phyloP scores from a whole-genome alignment of 306 rosid species.

The Canavalia gladiata region DNA sequence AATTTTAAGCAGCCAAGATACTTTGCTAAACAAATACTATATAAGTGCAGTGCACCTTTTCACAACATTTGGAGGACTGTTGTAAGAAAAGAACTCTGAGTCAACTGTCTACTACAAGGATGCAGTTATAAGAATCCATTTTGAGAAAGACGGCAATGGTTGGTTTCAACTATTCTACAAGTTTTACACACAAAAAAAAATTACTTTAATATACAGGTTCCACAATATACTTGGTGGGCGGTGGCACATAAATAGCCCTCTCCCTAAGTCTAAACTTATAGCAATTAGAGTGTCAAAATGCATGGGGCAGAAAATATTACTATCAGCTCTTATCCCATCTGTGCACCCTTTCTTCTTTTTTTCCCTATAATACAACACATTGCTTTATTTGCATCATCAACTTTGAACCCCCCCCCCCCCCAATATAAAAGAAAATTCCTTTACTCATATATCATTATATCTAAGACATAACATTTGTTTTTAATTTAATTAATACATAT shows the following conservation, averaged over 20 bases:
- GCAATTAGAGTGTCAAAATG: slow-evolving; percentile 15
- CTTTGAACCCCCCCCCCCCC: not conserved
- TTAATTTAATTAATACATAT: slow-evolving; percentile 25
- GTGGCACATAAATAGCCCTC: slow-evolving; percentile 15
- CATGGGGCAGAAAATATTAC: slow-evolving; percentile 18
- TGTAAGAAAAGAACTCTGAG: slow-evolving; percentile 14
- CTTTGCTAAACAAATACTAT: slow-evolving; percentile 21
- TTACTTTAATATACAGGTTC: not conserved
- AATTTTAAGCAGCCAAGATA: slow-evolving; percentile 3
- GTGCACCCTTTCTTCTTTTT: slow-evolving; percentile 21
- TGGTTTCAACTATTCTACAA: slow-evolving; percentile 22
- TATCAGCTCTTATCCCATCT: not conserved
- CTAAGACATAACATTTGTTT: slow-evolving; percentile 12
- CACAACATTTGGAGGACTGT: slow-evolving; percentile 20
- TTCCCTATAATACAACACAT: not conserved
- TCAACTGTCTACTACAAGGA: slow-evolving; percentile 39
- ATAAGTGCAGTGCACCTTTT: slow-evolving; percentile 22
- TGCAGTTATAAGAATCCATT: slow-evolving; percentile 27
- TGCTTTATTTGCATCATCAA: slow-evolving; percentile 29
- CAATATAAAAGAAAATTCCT: slow-evolving; percentile 3
- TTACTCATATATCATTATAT: not conserved
- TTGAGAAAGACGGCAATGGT: not conserved
- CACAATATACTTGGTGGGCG: not conserved
- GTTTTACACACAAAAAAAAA: slow-evolving; percentile 25
- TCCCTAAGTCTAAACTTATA: not conserved